Evolutionary conservation across 345 rosid species (phyloP).

Genomic region (Syzygium jambos): DNA sequence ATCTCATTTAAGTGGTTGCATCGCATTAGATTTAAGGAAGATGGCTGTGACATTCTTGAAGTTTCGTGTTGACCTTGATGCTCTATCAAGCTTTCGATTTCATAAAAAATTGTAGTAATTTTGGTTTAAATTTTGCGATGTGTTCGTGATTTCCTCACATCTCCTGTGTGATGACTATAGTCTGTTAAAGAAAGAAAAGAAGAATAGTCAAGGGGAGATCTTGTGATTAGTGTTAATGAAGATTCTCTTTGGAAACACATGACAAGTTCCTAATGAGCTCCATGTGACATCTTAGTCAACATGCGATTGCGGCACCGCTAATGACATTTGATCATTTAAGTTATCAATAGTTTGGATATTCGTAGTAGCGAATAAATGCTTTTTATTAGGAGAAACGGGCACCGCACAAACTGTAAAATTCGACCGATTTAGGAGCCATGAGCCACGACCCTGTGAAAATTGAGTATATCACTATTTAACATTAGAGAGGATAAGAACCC

Average conservation of each 20-base stretch:
- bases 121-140: background rate
- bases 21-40: background rate
- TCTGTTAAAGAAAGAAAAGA: too few relatives aligned
- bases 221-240: background rate
- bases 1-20: background rate
- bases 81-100: background rate
- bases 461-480: background rate
- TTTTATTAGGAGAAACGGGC: background rate
- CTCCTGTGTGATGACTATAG: background rate
- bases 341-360: background rate
- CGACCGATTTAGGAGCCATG: background rate
- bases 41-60: background rate
- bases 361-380: background rate
- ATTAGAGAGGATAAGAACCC: background rate
- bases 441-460: background rate
- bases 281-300: background rate
- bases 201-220: background rate
- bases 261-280: background rate
- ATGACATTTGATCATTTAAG: background rate
- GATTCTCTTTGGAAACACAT: background rate
- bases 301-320: background rate
- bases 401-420: background rate
- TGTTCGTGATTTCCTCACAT: background rate
- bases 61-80: background rate
- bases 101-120: background rate